Evolutionary conservation across 2,329 filamentous ascomycete species (phyloP).

Genomic region (Xenoacremonium recifei): DNA sequence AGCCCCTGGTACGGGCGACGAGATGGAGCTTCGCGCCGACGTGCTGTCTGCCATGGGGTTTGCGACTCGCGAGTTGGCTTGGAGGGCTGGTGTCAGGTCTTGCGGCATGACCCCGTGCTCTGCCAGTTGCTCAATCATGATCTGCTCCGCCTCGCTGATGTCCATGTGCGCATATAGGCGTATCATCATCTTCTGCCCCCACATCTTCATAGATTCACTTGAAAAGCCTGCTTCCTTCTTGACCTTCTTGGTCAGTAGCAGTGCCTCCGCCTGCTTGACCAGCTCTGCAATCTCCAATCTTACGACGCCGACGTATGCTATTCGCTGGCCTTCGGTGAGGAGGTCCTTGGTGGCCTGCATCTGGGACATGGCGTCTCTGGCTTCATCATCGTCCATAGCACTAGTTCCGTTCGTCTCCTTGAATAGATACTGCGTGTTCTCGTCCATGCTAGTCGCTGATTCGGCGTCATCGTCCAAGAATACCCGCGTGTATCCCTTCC

Average conservation of each 20-base stretch:
- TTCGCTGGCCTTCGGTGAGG: constrained; percentile 89
- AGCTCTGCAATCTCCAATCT: constrained; percentile 78
- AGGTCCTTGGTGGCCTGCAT: constrained; percentile 95
- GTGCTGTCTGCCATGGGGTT: constrained; percentile 74
- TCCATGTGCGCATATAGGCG: constrained; percentile 96
- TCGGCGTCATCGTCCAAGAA: constrained; percentile 91
- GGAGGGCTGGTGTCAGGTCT: constrained; percentile 82
- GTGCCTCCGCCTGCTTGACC: constrained; percentile 62
- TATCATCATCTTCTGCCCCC: constrained; percentile 98
- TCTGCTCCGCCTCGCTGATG: constrained; percentile 83
- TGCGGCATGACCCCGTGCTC: constrained; percentile 85
- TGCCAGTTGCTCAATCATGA: constrained; percentile 97
- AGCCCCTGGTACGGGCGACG: constrained; percentile 19
- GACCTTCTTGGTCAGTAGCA: constrained; percentile 61
- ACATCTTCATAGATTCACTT: constrained; percentile 84
- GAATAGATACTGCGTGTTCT: constrained; percentile 95
- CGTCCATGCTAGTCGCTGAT: constrained; percentile 93
- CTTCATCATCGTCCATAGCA: constrained; percentile 72
- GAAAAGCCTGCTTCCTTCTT: constrained; percentile 72
- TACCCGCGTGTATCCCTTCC: constrained; percentile 94
- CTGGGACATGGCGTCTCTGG: constrained; percentile 81
- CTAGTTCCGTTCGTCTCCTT: constrained; percentile 64
- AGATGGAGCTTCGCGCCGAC: constrained; percentile 12
- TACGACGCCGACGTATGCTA: constrained; percentile 92
- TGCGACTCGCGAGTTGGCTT: constrained; percentile 88